Percentiles rank a stretch among this genome's conserved stretches.
These are phyloP conservation scores for Luvunga scandens DNA, from an alignment of 345 rosid species.

Conservation along the genomic window DNA sequence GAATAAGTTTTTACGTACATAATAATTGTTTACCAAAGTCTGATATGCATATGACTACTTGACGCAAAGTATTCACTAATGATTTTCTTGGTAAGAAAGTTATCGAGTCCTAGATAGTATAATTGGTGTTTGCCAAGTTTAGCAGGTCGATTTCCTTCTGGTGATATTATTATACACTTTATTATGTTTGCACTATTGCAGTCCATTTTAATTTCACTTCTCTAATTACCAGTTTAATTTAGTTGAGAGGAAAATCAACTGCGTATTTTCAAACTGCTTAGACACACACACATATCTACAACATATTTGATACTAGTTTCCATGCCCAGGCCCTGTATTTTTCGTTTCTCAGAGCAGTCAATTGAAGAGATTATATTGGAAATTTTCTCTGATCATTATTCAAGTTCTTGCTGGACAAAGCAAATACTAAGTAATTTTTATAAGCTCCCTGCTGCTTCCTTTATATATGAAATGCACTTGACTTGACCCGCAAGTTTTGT, in stretches of 20 bases:
- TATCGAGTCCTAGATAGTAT: background rate
- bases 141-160: background rate
- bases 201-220: background rate
- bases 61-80: background rate
- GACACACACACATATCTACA: background rate
- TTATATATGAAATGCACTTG: background rate
- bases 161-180: background rate
- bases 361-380: background rate
- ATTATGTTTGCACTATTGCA: background rate
- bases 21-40: too few relatives aligned
- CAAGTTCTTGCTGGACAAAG: background rate
- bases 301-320: background rate
- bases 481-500: background rate
- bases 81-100: background rate
- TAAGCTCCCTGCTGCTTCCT: background rate
- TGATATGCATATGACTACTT: background rate
- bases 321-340: background rate
- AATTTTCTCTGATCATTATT: background rate
- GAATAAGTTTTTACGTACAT: too few relatives aligned
- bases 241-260: background rate
- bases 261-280: background rate
- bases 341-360: background rate
- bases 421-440: background rate
- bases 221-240: too few relatives aligned
- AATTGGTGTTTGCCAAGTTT: background rate